Evolutionary conservation across 768 basidiomycete genomes (phyloP).

Genomic region (Leccinellum albellum): DNA sequence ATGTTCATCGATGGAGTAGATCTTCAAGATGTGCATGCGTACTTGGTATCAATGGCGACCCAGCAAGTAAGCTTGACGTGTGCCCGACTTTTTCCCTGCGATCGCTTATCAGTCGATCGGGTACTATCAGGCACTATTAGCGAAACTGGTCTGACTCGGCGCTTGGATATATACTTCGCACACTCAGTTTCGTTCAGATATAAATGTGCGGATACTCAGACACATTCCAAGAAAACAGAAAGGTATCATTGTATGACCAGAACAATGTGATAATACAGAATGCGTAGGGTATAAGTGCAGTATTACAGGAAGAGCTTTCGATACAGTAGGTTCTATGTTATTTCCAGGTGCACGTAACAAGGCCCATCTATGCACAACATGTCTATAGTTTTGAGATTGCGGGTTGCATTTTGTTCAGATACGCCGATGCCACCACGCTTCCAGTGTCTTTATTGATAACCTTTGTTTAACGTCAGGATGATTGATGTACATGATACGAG

Average conservation of each 20-base stretch:
- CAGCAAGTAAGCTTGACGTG: not conserved
- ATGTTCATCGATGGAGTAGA: not conserved
- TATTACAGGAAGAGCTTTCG: constrained; percentile 14
- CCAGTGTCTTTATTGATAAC: constrained; percentile 57
- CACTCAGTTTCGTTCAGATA: not conserved
- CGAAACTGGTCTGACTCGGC: not conserved
- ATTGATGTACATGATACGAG: not conserved
- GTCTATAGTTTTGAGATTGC: constrained; percentile 42
- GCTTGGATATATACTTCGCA: constrained; percentile 3
- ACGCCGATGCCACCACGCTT: constrained; percentile 59
- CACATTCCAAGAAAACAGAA: constrained; percentile 6
- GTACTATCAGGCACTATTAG: not conserved
- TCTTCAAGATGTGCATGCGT: not conserved
- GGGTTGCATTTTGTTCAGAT: constrained; percentile 74
- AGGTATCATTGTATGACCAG: constrained; percentile 2
- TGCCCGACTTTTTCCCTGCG: not conserved
- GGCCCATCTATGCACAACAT: constrained; percentile 1
- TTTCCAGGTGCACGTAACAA: constrained; percentile 10
- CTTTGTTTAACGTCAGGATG: constrained; percentile 30
- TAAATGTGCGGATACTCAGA: not conserved
- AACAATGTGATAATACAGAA: constrained; percentile 18
- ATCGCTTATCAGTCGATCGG: not conserved
- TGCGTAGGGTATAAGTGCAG: constrained; percentile 20
- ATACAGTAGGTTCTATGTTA: constrained; percentile 23
- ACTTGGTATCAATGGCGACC: not conserved